phyloP scores from a whole-genome alignment of 2,329 filamentous ascomycete genomes.

The Passalora sequoiae region DNA sequence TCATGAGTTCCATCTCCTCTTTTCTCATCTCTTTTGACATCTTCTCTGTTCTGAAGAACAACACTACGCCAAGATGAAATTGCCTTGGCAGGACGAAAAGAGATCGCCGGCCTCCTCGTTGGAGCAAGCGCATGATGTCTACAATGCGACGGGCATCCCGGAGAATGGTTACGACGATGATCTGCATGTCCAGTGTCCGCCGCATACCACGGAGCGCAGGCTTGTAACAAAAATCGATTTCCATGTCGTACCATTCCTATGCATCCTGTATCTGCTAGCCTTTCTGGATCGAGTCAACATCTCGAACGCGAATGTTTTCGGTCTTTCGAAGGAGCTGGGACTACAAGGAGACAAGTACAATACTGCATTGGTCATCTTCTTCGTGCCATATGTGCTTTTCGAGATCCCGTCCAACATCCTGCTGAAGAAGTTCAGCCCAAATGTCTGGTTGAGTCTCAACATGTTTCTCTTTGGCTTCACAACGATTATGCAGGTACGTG shows the following conservation, averaged over 20 bases:
- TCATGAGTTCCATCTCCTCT: too few species aligned
- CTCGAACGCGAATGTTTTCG: slow-evolving; percentile 49
- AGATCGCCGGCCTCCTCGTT: not conserved
- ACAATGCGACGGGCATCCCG: not conserved
- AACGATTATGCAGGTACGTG: slow-evolving; percentile 56
- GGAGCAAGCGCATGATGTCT: not conserved
- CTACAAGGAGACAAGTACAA: slow-evolving; percentile 46
- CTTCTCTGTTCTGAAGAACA: not conserved
- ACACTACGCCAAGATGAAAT: not conserved
- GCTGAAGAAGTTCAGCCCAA: slow-evolving; percentile 49
- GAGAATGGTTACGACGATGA: slow-evolving; percentile 32
- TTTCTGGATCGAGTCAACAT: slow-evolving; percentile 46
- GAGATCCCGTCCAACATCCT: slow-evolving; percentile 52
- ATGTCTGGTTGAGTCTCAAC: slow-evolving; percentile 55
- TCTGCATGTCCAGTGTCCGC: slow-evolving; percentile 36
- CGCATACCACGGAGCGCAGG: slow-evolving; percentile 47
- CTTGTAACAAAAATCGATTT: slow-evolving; percentile 43
- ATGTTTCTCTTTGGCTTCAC: slow-evolving; percentile 80
- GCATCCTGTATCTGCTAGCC: slow-evolving; percentile 46
- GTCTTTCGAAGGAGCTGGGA: slow-evolving; percentile 44
- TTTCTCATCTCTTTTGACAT: not conserved
- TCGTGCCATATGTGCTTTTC: slow-evolving; percentile 49
- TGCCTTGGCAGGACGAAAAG: slow-evolving; percentile 3
- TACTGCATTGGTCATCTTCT: slow-evolving; percentile 51
- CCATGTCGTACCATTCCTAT: slow-evolving; percentile 47